phyloP scores from a whole-genome alignment of 2,329 filamentous ascomycete species.

The Cordyceps fumosorosea region DNA sequence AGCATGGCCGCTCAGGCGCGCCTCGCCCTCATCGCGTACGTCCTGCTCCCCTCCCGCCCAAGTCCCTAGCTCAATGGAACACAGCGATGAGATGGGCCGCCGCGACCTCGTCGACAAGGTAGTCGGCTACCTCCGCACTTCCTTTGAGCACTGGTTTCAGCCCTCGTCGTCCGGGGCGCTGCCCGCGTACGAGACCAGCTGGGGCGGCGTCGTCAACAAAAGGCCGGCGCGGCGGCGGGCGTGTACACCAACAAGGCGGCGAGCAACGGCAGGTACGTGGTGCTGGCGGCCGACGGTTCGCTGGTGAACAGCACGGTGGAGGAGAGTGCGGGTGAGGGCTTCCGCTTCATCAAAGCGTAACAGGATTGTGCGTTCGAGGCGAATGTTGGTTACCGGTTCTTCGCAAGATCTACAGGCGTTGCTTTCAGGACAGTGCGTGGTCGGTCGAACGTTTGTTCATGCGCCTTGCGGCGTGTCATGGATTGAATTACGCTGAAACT shows the following conservation, averaged over 20 bases:
- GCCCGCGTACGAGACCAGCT: constrained; percentile 20
- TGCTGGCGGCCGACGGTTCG: constrained; percentile 16
- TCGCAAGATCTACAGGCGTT: no score
- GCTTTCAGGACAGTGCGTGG: no score
- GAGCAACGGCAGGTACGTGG: constrained; percentile 19
- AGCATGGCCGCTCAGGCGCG: constrained; percentile 18
- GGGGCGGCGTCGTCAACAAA: constrained; percentile 21
- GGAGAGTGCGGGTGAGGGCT: constrained; percentile 2
- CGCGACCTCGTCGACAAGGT: constrained; percentile 17
- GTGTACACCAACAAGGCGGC: constrained; percentile 21
- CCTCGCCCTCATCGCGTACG: constrained; percentile 21
- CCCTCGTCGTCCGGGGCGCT: constrained; percentile 14
- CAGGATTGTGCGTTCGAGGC: background rate
- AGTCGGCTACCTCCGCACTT: constrained; percentile 17
- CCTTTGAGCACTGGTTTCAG: constrained; percentile 20
- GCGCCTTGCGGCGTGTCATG: constrained; percentile 2
- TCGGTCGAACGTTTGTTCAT: background rate
- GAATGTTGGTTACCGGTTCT: no score
- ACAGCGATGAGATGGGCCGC: constrained; percentile 18
- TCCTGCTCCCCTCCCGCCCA: background rate
- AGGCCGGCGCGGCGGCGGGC: constrained; percentile 16
- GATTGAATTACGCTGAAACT: constrained; percentile 9
- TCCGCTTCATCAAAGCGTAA: background rate
- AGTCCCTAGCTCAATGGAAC: background rate
- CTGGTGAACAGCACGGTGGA: constrained; percentile 18